Conservation (phyloP, 2,329 filamentous ascomycete species). For the Botrytis paeoniae region DNA sequence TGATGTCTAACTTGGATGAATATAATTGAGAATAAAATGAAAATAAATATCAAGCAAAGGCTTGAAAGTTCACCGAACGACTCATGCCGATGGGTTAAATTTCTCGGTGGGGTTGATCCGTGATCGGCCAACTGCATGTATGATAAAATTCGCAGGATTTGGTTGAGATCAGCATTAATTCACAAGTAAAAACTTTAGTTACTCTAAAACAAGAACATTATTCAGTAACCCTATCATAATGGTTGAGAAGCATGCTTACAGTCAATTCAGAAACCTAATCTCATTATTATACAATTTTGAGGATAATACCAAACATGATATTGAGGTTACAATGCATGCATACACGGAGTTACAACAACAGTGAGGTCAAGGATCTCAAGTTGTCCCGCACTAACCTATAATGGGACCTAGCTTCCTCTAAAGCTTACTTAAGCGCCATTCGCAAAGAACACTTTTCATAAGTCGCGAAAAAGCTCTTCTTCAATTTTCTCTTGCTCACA, state of each 20-base stretch:
- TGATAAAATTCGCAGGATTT: neutral
- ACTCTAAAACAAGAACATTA: too few relatives aligned
- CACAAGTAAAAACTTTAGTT: too few relatives aligned
- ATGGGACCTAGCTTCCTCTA: neutral
- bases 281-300: neutral
- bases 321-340: neutral
- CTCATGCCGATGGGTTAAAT: slow-evolving; percentile 23
- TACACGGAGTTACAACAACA: neutral
- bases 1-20: slow-evolving; percentile 3
- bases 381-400: slow-evolving; percentile 17
- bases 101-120: slow-evolving; percentile 32
- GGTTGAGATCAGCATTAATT: neutral
- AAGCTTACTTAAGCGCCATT: slow-evolving; percentile 11
- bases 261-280: too few relatives aligned
- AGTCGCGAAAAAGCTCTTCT: slow-evolving; percentile 6
- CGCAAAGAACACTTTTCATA: slow-evolving; percentile 19
- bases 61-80: slow-evolving; percentile 20
- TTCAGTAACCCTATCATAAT: too few relatives aligned
- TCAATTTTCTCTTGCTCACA: neutral
- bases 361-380: neutral
- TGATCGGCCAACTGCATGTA: slow-evolving; percentile 21
- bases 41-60: neutral
- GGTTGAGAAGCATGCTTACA: too few relatives aligned
- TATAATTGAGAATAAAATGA: neutral
- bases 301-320: neutral